Evolutionary conservation across 768 basidiomycete species (phyloP).

Genomic region (Paxillus ammoniavirescens): DNA sequence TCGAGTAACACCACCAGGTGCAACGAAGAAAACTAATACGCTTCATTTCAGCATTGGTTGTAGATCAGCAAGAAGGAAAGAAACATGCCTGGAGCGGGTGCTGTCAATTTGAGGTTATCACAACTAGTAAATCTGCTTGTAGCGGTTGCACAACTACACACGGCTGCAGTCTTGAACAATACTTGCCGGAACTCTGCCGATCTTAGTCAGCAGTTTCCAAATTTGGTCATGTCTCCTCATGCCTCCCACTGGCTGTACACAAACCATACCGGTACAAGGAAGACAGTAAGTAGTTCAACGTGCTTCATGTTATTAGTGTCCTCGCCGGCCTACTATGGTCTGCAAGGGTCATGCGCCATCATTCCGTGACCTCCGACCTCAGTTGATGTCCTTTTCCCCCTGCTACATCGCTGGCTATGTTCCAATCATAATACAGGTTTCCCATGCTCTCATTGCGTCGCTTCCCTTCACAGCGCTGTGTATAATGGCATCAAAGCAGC

Average conservation of each 20-base stretch:
- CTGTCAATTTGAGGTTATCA: neutral
- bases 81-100: conserved; percentile 3
- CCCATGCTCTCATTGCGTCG: neutral
- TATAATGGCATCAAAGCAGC: neutral
- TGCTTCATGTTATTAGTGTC: no score
- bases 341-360: no score
- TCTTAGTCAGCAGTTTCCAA: conserved; percentile 1
- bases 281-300: no score
- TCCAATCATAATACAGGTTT: neutral
- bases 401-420: neutral
- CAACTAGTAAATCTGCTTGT: neutral
- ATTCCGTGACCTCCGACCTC: no score
- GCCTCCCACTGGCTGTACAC: no score
- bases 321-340: no score
- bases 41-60: neutral
- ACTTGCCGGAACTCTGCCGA: no score
- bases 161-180: neutral
- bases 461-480: neutral
- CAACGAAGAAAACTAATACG: neutral
- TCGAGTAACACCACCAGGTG: neutral
- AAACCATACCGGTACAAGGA: no score
- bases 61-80: neutral
- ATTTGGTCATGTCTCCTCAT: neutral
- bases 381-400: no score
- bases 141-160: neutral